Conservation (phyloP, 208 protist genomes). For the Leishmania lainsoni region DNA sequence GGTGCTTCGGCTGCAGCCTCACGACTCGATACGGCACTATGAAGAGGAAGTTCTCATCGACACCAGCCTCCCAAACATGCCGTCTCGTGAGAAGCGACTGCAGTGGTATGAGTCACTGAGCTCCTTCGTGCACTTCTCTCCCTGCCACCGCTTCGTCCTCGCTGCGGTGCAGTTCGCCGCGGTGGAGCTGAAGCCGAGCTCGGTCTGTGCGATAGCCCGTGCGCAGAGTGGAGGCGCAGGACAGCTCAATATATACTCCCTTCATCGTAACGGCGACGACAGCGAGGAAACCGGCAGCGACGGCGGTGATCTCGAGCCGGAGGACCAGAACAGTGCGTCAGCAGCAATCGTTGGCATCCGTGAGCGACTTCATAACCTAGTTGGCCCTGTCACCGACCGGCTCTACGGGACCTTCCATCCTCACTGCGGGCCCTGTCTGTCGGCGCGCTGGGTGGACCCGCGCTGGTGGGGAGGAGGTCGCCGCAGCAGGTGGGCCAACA, state of each 20-base stretch:
- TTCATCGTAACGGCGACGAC: slow-evolving; percentile 40
- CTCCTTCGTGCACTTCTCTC: slow-evolving; percentile 59
- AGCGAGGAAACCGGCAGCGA: neutral
- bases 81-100: slow-evolving; percentile 28
- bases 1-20: slow-evolving; percentile 50
- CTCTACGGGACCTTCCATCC: slow-evolving; percentile 51
- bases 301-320: neutral
- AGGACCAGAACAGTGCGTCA: slow-evolving; percentile 1
- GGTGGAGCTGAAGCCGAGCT: slow-evolving; percentile 17
- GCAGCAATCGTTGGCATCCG: neutral
- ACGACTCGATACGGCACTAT: slow-evolving; percentile 25
- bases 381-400: slow-evolving; percentile 14
- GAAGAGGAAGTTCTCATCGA: slow-evolving; percentile 57
- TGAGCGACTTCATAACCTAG: slow-evolving; percentile 5
- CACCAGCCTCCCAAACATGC: slow-evolving; percentile 31
- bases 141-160: slow-evolving; percentile 63
- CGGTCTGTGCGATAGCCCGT: slow-evolving; percentile 2
- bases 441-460: slow-evolving; percentile 68
- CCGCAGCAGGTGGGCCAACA: slow-evolving; percentile 38
- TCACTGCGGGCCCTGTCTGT: slow-evolving; percentile 38
- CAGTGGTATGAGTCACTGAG: slow-evolving; percentile 69
- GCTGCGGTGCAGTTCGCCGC: slow-evolving; percentile 61
- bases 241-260: slow-evolving; percentile 65
- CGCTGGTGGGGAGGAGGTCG: slow-evolving; percentile 59
- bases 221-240: slow-evolving; percentile 31